Percentiles rank a stretch among this genome's conserved stretches.
phyloP scores from a whole-genome alignment of 2,329 filamentous ascomycete species.

The Dactylonectria macrodidyma region DNA sequence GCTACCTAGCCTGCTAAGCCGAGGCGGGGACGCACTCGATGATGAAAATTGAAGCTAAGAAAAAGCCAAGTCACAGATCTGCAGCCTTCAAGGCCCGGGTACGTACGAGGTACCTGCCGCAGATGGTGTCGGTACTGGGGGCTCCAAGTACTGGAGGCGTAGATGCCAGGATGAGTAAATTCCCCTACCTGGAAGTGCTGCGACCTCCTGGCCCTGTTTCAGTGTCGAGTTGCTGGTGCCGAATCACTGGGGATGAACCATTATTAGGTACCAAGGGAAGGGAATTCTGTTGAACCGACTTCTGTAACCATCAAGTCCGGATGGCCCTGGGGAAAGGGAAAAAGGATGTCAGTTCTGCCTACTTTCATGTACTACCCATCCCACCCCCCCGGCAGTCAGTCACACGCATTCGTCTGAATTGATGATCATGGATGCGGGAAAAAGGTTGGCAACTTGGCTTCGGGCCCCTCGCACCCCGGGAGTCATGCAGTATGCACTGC shows the following conservation, averaged over 20 bases:
- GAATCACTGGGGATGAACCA: conserved; percentile 32
- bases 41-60: conserved; percentile 41
- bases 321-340: not conserved
- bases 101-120: conserved; percentile 29
- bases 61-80: conserved; percentile 49
- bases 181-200: conserved; percentile 8
- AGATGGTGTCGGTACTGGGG: conserved; percentile 10
- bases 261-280: conserved; percentile 1
- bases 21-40: conserved; percentile 16
- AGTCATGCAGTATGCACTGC: conserved; percentile 6
- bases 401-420: not conserved
- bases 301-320: not conserved
- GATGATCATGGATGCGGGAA: not conserved
- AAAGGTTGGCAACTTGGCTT: not conserved
- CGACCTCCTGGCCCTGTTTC: conserved; percentile 39
- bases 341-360: not conserved
- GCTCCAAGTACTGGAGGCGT: conserved; percentile 12
- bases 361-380: not conserved
- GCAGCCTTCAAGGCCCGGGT: conserved; percentile 25
- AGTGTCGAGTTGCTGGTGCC: conserved; percentile 38
- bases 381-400: not conserved
- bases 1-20: not conserved
- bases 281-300: not conserved
- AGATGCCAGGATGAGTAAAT: conserved; percentile 7
- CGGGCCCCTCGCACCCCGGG: not conserved